Evolutionary conservation across 345 rosid species (phyloP).

Genomic region (Erucastrum elatum): DNA sequence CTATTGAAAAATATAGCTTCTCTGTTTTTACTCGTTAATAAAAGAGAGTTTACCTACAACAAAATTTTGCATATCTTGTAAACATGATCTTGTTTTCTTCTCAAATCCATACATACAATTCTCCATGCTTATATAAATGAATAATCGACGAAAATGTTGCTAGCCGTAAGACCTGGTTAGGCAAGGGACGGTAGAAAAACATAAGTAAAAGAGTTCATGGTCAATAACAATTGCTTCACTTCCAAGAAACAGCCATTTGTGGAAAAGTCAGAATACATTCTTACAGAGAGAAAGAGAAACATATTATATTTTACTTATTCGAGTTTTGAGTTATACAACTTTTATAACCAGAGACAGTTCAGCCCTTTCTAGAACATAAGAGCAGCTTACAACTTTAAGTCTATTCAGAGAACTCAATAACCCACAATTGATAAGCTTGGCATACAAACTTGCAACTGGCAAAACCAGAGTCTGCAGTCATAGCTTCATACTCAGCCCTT

Average conservation of each 20-base stretch:
- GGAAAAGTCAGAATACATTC: background rate
- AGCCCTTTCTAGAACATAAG: background rate
- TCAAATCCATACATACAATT: background rate
- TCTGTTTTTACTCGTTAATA: conserved; percentile 26
- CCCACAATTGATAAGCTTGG: conserved; percentile 37
- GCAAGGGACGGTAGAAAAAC: background rate
- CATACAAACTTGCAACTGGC: conserved; percentile 17
- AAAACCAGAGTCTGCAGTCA: conserved; percentile 40
- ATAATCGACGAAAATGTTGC: background rate
- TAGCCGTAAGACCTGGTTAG: background rate
- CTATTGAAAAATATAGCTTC: background rate
- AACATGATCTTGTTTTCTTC: background rate
- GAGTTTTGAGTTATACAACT: background rate
- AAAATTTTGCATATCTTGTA: background rate
- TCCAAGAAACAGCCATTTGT: background rate
- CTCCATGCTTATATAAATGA: background rate
- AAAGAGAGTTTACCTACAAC: background rate
- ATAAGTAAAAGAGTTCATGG: background rate
- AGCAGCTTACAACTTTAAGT: background rate
- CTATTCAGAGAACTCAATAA: conserved; percentile 32
- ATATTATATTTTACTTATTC: no score
- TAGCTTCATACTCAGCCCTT: conserved; percentile 23
- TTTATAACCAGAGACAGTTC: background rate
- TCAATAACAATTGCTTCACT: background rate
- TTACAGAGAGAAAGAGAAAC: background rate